These are phyloP conservation scores for Sporobolomyces pararoseus DNA, from an alignment of 768 basidiomycete genomes.

Conservation along the genomic window DNA sequence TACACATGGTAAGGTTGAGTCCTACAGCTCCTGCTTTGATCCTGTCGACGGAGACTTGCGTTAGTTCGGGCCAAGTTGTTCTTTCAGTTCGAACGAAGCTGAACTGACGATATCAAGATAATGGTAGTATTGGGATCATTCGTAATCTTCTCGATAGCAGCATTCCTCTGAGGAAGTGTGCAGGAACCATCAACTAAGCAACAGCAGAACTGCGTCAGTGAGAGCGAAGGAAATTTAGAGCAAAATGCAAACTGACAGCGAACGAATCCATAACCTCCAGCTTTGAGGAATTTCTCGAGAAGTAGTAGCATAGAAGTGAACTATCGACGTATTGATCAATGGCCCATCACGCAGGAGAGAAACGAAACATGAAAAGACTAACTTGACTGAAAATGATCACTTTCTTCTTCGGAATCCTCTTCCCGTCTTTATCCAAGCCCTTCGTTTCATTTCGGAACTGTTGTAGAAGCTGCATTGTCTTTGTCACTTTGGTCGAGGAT, in stretches of 20 bases:
- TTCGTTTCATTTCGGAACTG: conserved; percentile 58
- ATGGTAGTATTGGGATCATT: conserved; percentile 60
- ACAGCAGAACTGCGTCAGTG: not conserved
- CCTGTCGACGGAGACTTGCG: too few species aligned
- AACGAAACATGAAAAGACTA: not conserved
- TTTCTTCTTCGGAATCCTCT: conserved; percentile 59
- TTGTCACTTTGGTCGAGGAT: conserved; percentile 69
- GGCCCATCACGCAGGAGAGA: not conserved
- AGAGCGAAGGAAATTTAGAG: not conserved
- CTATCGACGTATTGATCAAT: conserved; percentile 18
- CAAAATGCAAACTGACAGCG: conserved; percentile 65
- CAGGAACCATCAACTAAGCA: conserved; percentile 83
- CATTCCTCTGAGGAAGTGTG: conserved; percentile 70
- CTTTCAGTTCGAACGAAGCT: too few species aligned
- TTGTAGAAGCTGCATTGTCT: conserved; percentile 67
- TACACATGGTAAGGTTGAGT: conserved; percentile 84
- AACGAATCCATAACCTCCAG: conserved; percentile 66
- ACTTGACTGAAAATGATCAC: conserved; percentile 85
- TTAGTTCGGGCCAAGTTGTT: too few species aligned
- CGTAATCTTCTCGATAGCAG: conserved; percentile 68
- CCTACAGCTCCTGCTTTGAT: conserved; percentile 53
- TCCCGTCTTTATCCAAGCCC: conserved; percentile 29
- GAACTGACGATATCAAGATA: conserved; percentile 62
- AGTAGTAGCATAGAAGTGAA: conserved; percentile 75
- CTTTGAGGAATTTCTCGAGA: conserved; percentile 74